Base-by-base conservation (phyloP, 441 rosid species). In the Eruca vesicaria region DNA sequence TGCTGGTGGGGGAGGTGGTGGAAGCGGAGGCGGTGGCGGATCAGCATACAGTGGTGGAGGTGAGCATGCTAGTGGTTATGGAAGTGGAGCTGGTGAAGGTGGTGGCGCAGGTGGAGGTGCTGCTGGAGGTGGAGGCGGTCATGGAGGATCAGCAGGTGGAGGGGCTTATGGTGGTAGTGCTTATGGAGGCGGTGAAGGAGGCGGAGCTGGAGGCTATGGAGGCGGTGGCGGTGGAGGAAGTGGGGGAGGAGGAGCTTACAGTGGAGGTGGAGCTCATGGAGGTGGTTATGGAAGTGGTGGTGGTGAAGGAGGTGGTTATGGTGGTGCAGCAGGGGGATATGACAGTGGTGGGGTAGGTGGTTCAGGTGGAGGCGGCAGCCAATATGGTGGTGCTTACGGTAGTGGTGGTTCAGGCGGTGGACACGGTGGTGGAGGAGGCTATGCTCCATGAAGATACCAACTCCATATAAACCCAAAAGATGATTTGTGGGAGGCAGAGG, bases 191-290 rank as follows among this genome's bases (percentile, higher is more conserved):
- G 86, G 83, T 29, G 75, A 68, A 16, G 85, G 81, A 63, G 82
- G 80, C 41, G 88, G 88, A 41, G 72, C 67, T 2, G 80, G 84
- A 33, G 86, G 82, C 0, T 78, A 80, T 20, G 84, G 87, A 18
- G 82, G 82, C 12, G 82, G 79, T 43, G 89, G 86, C 1, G 85
- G 75, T 6, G 82, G 83, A n/a, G 89, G 89, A 21, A 82, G 75
- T 43, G 82, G 86, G 0, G 82, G 83, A 16, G 80, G 84, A 52
- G 86, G 82, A 15, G 79, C 75, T 36, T 68, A 67, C 10, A 64
- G 73, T 1, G 77, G 69, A 32, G 85, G 63, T 32, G 86, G 71
- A 53, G 86, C 82, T 9, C 75, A 79, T n/a, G n/a, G n/a, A n/a
- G n/a, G n/a, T n/a, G n/a, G n/a, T n/a, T n/a, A n/a, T n/a, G n/a